phyloP scores from a whole-genome alignment of 1,284 basidiomycete species.

The Athelia sp. region DNA sequence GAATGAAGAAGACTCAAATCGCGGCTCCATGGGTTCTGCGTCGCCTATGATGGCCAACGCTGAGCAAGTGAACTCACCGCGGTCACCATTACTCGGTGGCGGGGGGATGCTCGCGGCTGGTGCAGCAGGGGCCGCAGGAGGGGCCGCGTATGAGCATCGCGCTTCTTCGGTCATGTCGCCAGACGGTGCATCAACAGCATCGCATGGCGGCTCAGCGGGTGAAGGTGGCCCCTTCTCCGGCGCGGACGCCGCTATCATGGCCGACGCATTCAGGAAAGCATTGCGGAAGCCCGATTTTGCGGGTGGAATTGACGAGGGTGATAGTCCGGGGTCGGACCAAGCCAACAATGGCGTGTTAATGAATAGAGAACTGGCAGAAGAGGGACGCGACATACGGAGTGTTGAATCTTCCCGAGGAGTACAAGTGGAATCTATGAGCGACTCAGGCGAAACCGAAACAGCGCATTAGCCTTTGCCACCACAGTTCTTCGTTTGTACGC shows the following conservation, averaged over 20 bases:
- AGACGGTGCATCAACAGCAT: constrained; percentile 66
- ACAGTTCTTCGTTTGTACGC: constrained; percentile 25
- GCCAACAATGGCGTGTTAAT: constrained; percentile 16
- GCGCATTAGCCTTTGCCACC: constrained; percentile 35
- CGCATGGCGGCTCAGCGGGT: constrained; percentile 50
- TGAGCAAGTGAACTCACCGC: constrained; percentile 34
- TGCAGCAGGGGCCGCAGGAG: constrained; percentile 23
- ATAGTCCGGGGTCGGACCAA: constrained; percentile 41
- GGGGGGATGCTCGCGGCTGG: constrained; percentile 16
- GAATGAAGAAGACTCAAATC: constrained; percentile 43
- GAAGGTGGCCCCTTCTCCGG: constrained; percentile 68
- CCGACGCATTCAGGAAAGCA: constrained; percentile 79
- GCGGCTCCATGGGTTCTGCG: constrained; percentile 70
- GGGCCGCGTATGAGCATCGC: constrained; percentile 22
- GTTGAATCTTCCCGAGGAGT: constrained; percentile 74
- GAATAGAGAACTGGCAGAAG: constrained; percentile 66
- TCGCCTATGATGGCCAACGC: constrained; percentile 75
- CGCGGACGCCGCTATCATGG: constrained; percentile 84
- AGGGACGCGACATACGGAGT: constrained; percentile 76
- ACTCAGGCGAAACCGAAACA: constrained; percentile 48
- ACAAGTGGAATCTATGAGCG: constrained; percentile 64
- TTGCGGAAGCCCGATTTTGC: constrained; percentile 81
- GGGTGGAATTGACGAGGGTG: constrained; percentile 61
- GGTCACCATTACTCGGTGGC: constrained; percentile 45
- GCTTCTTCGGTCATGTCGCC: constrained; percentile 45